A percentile compares a stretch with the other conserved stretches of the same genome.
phyloP scores from a whole-genome alignment of 371 early-diverging fungal species.

The Rhizomucor miehei region DNA sequence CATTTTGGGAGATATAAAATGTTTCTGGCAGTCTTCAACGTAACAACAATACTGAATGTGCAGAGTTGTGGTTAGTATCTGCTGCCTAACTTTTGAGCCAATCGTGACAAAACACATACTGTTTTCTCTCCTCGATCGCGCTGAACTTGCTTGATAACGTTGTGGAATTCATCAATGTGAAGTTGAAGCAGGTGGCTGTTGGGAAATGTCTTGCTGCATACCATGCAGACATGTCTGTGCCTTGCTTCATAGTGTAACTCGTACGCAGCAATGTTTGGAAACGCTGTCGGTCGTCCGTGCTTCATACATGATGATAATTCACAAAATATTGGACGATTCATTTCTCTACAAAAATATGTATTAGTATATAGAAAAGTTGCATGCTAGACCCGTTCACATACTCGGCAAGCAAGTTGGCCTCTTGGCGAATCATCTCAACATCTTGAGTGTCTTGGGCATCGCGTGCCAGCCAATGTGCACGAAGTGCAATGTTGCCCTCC shows the following conservation, averaged over 20 bases:
- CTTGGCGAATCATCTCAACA: conserved; percentile 24
- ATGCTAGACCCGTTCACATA: conserved; percentile 2
- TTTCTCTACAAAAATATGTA: conserved; percentile 4
- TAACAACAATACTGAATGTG: conserved; percentile 66
- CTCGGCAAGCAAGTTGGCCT: conserved; percentile 16
- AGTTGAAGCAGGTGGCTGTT: conserved; percentile 47
- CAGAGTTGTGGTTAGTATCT: neutral
- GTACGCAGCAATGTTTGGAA: conserved; percentile 43
- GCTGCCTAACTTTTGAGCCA: neutral
- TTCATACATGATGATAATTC: conserved; percentile 18
- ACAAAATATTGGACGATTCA: conserved; percentile 19
- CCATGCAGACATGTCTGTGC: conserved; percentile 52
- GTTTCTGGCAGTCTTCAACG: conserved; percentile 59
- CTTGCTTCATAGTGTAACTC: conserved; percentile 57
- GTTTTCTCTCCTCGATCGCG: conserved; percentile 59
- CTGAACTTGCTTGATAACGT: conserved; percentile 42
- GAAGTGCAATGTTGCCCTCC: conserved; percentile 51
- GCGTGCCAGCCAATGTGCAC: conserved; percentile 45
- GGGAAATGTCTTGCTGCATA: conserved; percentile 53
- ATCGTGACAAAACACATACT: conserved; percentile 29
- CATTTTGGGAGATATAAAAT: conserved; percentile 47
- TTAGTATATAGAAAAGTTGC: neutral
- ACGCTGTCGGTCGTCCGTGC: conserved; percentile 13
- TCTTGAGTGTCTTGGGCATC: conserved; percentile 16
- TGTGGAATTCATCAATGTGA: conserved; percentile 58